Conservation (phyloP, 2,329 filamentous ascomycete genomes). For the Ceratocystis smalleyi region DNA sequence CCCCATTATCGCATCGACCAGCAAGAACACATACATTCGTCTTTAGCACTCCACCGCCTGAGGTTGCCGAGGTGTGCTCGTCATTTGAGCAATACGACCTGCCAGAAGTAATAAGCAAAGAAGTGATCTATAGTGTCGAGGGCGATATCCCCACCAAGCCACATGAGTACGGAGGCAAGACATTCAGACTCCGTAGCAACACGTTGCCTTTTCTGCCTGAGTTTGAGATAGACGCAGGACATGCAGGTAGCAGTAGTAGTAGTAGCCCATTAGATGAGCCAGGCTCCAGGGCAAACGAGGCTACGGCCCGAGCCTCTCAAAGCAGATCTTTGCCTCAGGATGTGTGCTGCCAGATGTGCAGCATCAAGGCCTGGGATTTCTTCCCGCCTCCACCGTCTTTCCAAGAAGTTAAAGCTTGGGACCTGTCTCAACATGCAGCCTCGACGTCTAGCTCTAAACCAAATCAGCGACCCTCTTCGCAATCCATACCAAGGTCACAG, state of each 20-base stretch:
- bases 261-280: neutral
- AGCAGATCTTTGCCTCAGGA: constrained; percentile 4
- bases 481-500: neutral
- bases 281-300: neutral
- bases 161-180: constrained; percentile 74
- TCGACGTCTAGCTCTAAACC: neutral
- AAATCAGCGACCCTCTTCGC: neutral
- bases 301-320: neutral
- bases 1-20: neutral
- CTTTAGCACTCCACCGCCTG: constrained; percentile 20
- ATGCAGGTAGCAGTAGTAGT: constrained; percentile 18
- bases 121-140: constrained; percentile 73
- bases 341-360: constrained; percentile 18
- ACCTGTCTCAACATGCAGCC: neutral
- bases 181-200: constrained; percentile 62
- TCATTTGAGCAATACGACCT: constrained; percentile 23
- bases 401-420: constrained; percentile 54
- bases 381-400: constrained; percentile 53
- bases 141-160: constrained; percentile 61
- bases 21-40: neutral
- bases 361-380: constrained; percentile 60
- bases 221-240: constrained; percentile 48
- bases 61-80: constrained; percentile 11
- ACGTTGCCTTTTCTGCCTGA: constrained; percentile 64
- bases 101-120: constrained; percentile 63